Conservation (phyloP, 208 protist genomes). For the Endotrypanum monterogeii region DNA sequence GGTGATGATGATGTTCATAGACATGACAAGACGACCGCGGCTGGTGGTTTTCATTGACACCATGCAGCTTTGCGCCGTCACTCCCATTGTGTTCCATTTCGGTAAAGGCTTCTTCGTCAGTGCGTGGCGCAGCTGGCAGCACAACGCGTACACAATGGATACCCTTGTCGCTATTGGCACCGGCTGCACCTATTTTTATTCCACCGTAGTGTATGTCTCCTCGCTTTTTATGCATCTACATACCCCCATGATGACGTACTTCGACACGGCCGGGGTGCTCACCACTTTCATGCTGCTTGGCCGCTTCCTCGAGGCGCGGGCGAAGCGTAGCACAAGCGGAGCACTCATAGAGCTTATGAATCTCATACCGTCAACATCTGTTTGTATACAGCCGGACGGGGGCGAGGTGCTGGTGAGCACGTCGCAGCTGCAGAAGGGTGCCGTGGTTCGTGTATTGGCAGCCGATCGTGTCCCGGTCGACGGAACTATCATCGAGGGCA, state of each 20-base stretch:
- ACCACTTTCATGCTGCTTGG: slow-evolving; percentile 97
- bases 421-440: slow-evolving; percentile 41
- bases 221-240: slow-evolving; percentile 26
- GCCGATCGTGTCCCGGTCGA: slow-evolving; percentile 94
- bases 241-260: slow-evolving; percentile 77
- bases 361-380: slow-evolving; percentile 56
- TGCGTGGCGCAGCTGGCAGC: slow-evolving; percentile 59
- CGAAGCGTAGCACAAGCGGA: slow-evolving; percentile 91
- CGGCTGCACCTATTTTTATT: slow-evolving; percentile 77
- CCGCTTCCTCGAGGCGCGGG: slow-evolving; percentile 93
- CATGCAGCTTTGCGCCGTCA: slow-evolving; percentile 64
- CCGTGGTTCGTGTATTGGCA: slow-evolving; percentile 85
- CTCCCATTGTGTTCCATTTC: slow-evolving; percentile 88
- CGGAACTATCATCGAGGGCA: slow-evolving; percentile 82
- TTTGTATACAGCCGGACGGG: slow-evolving; percentile 30
- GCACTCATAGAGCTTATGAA: slow-evolving; percentile 90
- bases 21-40: slow-evolving; percentile 29
- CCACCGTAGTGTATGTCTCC: slow-evolving; percentile 48
- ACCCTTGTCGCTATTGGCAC: slow-evolving; percentile 84
- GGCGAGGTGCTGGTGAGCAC: slow-evolving; percentile 43
- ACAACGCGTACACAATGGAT: slow-evolving; percentile 87
- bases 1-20: slow-evolving; percentile 59
- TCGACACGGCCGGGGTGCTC: slow-evolving; percentile 95
- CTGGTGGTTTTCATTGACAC: slow-evolving; percentile 38
- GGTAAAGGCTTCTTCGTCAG: slow-evolving; percentile 72